Base-by-base conservation (phyloP, 2,329 filamentous ascomycete species). In the Alternaria postmessia region DNA sequence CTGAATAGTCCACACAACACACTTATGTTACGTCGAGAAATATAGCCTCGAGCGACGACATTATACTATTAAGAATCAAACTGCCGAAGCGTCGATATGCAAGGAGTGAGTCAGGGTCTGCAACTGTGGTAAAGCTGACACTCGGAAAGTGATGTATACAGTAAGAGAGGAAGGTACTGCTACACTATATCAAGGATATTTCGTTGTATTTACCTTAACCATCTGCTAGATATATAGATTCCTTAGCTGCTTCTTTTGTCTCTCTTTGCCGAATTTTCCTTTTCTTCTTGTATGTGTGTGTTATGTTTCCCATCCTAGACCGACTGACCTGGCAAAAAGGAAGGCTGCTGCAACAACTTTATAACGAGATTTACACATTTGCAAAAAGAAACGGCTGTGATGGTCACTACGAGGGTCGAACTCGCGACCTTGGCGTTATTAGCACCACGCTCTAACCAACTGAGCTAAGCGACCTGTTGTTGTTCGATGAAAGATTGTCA, bases 361-460 rank as follows among this genome's bases (percentile, higher is more conserved):
- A 12, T 30, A 5, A 30, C 11, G 11, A 30, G 4, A 11, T 30
- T 11, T 26, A 26, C 24, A 26, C 20, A 22, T 22, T 36, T 8
- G 41, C 41, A 53, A 52, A 57, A 44, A 52, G 4, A 52, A 30
- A 44, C 2, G 12, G 18, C 7, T 18, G 0, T 5, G 5, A 22
- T 68, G 65, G 65, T 68, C 65, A 68, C 63, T 68, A 68, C 61
- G 65, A 60, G 65, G 65, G 64, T 68, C 65, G 65, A 68, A 66
- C 65, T 57, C 61, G 59, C 63, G 63, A 66, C 64, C 64, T 66
- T 66, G 62, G 59, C 60, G 64, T 63, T 61, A 66, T 66, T 66
- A 66, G 64, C 64, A 66, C 64, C 64, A 66, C 64, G 64, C 64
- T 66, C 64, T 66, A 66, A 66, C 64, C 64, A 66, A 66, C 64